A percentile compares a stretch with the other conserved stretches of the same genome.
These are phyloP conservation scores for Apium graveolens DNA, from an alignment of 129 eudicot genomes.

Conservation along the genomic window DNA sequence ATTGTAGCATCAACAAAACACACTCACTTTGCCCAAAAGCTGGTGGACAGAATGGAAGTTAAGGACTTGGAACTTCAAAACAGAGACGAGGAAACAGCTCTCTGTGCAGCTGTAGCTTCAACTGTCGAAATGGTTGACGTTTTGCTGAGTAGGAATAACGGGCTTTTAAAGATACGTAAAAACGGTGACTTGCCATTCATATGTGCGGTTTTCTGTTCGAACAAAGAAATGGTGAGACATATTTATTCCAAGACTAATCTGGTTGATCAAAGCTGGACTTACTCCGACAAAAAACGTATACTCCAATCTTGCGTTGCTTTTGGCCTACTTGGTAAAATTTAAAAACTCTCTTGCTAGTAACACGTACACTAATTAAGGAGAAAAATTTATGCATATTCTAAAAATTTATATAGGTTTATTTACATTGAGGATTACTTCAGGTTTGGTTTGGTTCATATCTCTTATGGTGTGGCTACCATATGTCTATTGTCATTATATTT, in stretches of 20 bases:
- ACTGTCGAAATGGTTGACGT: slow-evolving; percentile 17
- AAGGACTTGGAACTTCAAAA: slow-evolving; percentile 7
- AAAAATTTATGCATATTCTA: no score
- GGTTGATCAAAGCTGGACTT: not conserved
- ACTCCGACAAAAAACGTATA: not conserved
- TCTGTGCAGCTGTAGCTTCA: slow-evolving; percentile 21
- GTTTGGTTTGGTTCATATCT: no score
- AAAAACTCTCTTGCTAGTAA: no score
- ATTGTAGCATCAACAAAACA: not conserved
- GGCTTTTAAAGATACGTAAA: slow-evolving; percentile 20
- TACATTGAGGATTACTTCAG: not conserved
- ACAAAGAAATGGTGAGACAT: slow-evolving; percentile 29
- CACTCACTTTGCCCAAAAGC: not conserved
- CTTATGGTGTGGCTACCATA: no score
- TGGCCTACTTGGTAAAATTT: not conserved
- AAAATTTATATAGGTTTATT: no score
- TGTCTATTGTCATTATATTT: no score
- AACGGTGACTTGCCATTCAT: slow-evolving; percentile 20
- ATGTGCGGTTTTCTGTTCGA: slow-evolving; percentile 35
- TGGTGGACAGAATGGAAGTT: not conserved
- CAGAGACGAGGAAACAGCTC: not conserved
- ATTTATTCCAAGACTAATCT: slow-evolving; percentile 12
- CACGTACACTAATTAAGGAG: no score
- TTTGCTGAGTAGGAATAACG: slow-evolving; percentile 20
- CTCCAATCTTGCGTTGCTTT: not conserved